A percentile compares a stretch with the other conserved stretches of the same genome.
These are phyloP conservation scores for Citeromyces hawaiiensis DNA, from an alignment of 1,139 yeast species.

Conservation along the genomic window DNA sequence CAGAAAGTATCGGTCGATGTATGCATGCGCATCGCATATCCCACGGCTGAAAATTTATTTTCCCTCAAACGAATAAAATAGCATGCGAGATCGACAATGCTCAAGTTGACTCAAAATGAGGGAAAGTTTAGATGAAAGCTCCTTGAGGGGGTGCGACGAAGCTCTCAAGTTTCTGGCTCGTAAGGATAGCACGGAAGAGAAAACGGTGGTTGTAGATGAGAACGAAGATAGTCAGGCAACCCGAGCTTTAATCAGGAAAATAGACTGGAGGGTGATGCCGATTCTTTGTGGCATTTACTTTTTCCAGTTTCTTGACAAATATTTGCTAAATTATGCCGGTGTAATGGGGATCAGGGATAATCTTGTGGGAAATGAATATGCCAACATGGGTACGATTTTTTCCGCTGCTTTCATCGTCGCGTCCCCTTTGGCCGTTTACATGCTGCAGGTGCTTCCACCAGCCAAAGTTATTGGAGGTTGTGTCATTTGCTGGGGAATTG, in stretches of 20 bases:
- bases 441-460: slow-evolving; percentile 25
- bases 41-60: not conserved
- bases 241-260: slow-evolving; percentile 27
- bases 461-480: slow-evolving; percentile 24
- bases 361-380: slow-evolving; percentile 21
- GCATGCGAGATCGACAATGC: no score
- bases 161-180: slow-evolving; percentile 2
- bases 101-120: no score
- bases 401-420: slow-evolving; percentile 33
- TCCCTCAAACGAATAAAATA: not conserved
- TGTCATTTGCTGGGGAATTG: slow-evolving; percentile 28
- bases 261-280: slow-evolving; percentile 38
- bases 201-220: not conserved
- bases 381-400: slow-evolving; percentile 28
- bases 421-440: slow-evolving; percentile 26
- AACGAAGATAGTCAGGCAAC: not conserved
- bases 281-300: slow-evolving; percentile 31
- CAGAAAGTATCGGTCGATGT: no score
- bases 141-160: not conserved
- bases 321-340: slow-evolving; percentile 28
- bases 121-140: not conserved
- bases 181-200: not conserved
- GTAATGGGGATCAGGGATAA: slow-evolving; percentile 29
- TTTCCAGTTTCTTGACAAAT: slow-evolving; percentile 29
- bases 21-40: not conserved